Percentiles rank a stretch among this genome's conserved stretches.
Evolutionary conservation across 1,139 yeast genomes (phyloP).

Genomic region (Candida anutae): DNA sequence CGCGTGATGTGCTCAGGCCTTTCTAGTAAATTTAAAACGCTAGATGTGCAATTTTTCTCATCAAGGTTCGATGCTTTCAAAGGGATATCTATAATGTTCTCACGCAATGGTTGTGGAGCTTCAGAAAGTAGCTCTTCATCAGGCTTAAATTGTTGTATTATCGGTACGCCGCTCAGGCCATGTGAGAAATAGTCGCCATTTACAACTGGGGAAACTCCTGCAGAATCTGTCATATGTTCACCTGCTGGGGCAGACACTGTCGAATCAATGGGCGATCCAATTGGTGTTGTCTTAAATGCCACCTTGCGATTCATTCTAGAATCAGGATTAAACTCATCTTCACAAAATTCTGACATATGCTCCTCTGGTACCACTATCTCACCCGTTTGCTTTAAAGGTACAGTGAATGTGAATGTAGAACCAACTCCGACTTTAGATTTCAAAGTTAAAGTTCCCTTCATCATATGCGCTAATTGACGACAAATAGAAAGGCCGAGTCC

Average conservation of each 20-base stretch:
- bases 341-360: constrained; percentile 34
- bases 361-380: constrained; percentile 40
- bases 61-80: no score
- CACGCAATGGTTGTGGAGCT: not conserved
- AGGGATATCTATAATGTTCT: no score
- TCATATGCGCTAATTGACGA: constrained; percentile 80
- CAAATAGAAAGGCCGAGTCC: constrained; percentile 93
- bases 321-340: constrained; percentile 37
- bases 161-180: not conserved
- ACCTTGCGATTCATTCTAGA: constrained; percentile 31
- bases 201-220: not conserved
- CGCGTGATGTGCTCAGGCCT: constrained; percentile 41
- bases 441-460: constrained; percentile 74
- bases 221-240: constrained; percentile 2
- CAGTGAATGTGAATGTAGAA: constrained; percentile 69
- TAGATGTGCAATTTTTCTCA: not conserved
- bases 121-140: not conserved
- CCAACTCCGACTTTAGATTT: constrained; percentile 70
- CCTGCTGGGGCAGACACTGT: constrained; percentile 1
- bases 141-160: not conserved
- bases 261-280: not conserved
- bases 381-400: constrained; percentile 70
- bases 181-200: not conserved
- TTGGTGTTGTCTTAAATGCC: constrained; percentile 15
- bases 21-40: constrained; percentile 14